Evolutionary conservation across 2,329 filamentous ascomycete genomes (phyloP).

Genomic region (Neonectria neomacrospora): DNA sequence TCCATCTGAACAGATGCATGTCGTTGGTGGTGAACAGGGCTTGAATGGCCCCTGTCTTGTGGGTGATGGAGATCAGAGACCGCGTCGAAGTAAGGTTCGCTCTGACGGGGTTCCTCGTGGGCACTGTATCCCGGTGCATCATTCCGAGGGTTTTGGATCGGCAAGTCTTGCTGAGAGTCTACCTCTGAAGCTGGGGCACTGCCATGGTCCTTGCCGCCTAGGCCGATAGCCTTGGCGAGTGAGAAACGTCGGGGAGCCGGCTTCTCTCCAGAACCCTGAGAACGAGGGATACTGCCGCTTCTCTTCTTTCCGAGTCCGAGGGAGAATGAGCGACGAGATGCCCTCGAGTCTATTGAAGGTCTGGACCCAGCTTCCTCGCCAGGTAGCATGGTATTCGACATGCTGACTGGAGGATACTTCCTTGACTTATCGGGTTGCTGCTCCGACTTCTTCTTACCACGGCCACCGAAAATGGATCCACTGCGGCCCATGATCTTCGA

Average conservation of each 20-base stretch:
- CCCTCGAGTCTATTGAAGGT: slow-evolving; percentile 75
- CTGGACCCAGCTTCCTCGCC: slow-evolving; percentile 63
- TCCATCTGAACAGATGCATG: slow-evolving; percentile 55
- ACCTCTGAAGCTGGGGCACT: slow-evolving; percentile 58
- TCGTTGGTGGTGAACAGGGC: slow-evolving; percentile 55
- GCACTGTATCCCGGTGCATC: slow-evolving; percentile 49
- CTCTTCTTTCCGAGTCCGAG: slow-evolving; percentile 76
- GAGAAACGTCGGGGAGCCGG: slow-evolving; percentile 75
- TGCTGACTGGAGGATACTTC: slow-evolving; percentile 90
- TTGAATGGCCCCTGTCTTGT: slow-evolving; percentile 49
- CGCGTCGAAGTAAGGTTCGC: slow-evolving; percentile 54
- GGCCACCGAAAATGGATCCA: slow-evolving; percentile 81
- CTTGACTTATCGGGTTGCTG: slow-evolving; percentile 69
- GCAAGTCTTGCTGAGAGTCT: slow-evolving; percentile 63
- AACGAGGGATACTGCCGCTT: slow-evolving; percentile 72
- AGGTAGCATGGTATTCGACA: slow-evolving; percentile 77
- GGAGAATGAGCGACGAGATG: slow-evolving; percentile 75
- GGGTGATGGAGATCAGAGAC: slow-evolving; percentile 52
- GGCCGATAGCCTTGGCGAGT: slow-evolving; percentile 71
- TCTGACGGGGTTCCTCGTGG: slow-evolving; percentile 50
- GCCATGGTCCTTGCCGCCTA: slow-evolving; percentile 65
- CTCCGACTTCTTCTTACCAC: slow-evolving; percentile 63
- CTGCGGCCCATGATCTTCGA: slow-evolving; percentile 87
- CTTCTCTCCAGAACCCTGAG: slow-evolving; percentile 67
- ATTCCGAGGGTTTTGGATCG: slow-evolving; percentile 58